Evolutionary conservation across 495 filamentous ascomycete genomes (phyloP).

Genomic region (Apodospora peruviana): DNA sequence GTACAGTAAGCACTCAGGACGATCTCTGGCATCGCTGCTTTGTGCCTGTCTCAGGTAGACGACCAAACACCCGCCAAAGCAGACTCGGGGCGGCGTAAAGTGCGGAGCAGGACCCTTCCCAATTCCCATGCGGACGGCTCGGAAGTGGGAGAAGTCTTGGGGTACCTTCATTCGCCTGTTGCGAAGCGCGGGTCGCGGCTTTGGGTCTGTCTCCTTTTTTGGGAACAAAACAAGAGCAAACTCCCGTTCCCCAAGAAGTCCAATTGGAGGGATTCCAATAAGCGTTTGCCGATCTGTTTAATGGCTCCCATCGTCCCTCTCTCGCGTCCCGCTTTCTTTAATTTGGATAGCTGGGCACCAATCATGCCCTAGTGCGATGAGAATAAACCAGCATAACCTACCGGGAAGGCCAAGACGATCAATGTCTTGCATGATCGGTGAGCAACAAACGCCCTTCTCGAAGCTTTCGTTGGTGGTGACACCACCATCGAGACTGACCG

Average conservation of each 20-base stretch:
- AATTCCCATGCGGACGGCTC: background rate
- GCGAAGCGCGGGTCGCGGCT: background rate
- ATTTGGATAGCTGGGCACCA: no score
- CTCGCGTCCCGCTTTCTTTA: no score
- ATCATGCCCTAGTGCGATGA: background rate
- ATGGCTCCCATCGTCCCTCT: background rate
- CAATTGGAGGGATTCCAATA: no score
- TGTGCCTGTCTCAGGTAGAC: conserved; percentile 2
- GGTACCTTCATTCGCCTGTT: conserved; percentile 2
- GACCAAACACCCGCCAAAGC: background rate
- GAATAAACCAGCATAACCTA: background rate
- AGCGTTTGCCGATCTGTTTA: background rate
- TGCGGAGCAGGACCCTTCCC: background rate
- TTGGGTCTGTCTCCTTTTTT: background rate
- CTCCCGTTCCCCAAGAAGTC: no score
- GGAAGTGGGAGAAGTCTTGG: background rate
- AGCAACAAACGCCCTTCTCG: background rate
- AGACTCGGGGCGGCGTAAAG: background rate
- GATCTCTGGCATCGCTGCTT: background rate
- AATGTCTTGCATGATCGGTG: background rate
- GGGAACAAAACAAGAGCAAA: background rate
- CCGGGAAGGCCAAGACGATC: background rate
- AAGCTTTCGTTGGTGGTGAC: background rate
- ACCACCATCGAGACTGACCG: background rate
- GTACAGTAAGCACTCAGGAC: no score